phyloP scores from a whole-genome alignment of 805 yeast genomes.

The Ogataea haglerorum region DNA sequence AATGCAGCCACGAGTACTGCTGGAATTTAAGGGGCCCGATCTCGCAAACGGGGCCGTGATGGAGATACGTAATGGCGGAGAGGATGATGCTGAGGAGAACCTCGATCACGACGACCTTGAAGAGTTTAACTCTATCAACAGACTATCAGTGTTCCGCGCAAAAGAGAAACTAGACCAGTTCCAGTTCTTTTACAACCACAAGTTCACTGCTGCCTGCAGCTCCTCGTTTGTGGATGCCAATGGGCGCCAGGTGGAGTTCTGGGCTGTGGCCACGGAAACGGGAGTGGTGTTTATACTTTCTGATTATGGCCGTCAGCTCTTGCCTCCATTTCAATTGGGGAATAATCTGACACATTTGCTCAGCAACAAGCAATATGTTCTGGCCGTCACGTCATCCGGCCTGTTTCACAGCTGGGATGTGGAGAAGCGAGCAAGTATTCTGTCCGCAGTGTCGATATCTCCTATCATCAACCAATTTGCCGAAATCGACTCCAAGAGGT shows the following conservation, averaged over 20 bases:
- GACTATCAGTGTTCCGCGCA: conserved; percentile 15
- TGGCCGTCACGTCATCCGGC: conserved; percentile 50
- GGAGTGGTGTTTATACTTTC: conserved; percentile 50
- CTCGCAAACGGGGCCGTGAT: conserved; percentile 12
- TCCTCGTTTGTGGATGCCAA: conserved; percentile 32
- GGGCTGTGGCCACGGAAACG: conserved; percentile 55
- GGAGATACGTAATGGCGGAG: conserved; percentile 30
- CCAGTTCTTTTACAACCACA: conserved; percentile 41
- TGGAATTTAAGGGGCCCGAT: conserved; percentile 16
- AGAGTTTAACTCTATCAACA: conserved; percentile 34
- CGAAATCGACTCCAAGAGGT: conserved; percentile 22
- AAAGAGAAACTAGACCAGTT: conserved; percentile 33
- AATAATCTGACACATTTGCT: conserved; percentile 39
- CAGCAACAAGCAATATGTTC: conserved; percentile 33
- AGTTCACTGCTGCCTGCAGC: conserved; percentile 34
- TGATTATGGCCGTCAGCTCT: conserved; percentile 42
- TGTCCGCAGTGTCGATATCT: conserved; percentile 49
- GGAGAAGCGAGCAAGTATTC: conserved; percentile 29
- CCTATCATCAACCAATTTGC: conserved; percentile 44
- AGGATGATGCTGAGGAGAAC: conserved; percentile 27
- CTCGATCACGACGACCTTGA: conserved; percentile 30
- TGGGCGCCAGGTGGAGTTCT: conserved; percentile 48
- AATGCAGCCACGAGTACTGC: conserved; percentile 31
- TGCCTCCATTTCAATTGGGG: conserved; percentile 54
- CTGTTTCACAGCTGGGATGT: conserved; percentile 50